Evolutionary conservation across 805 yeast genomes (phyloP), one percentile per base, ranked within the genome.

Genomic region (Myxozyma geophila): DNA sequence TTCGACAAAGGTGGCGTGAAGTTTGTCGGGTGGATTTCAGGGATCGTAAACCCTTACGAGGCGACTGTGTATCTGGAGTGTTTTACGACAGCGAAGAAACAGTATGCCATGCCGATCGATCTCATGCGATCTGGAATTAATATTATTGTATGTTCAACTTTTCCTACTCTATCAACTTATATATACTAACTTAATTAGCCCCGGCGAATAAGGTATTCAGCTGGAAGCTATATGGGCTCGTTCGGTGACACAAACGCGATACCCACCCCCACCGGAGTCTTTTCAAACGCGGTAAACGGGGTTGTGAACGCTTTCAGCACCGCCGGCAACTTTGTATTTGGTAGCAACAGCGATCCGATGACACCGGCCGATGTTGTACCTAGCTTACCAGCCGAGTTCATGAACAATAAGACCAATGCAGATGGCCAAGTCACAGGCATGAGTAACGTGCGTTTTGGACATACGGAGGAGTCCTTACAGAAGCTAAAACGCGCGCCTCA

Each of bases 401-500:
- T 49, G 53, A 36, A 7, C 3, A 49, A 49, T n/a, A 39, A 49
- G 17, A 49, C 53, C 2, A 49, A 49, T 35, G 17, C 37, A 7
- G 17, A 28, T 17, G 53, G 53, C 4, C 41, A 33, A 40, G 41
- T 17, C 3, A 35, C 33, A 15, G 53, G 46, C n/a, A 46, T 54
- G 35, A 33, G 50, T 1, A 46, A 51, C 43, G 57, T 51, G 15
- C 40, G 58, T 13, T 59, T 44, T 33, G 67, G 67, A 5, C 62
- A 51, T 17, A 62, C 65, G 9, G 67, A 64, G 37, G 65, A 64
- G 21, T 21, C 57, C 4, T 17, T 64, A 44, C 36, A 53, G 37
- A 46, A 53, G n/a, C 50, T 64, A 33, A 52, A 49, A 6, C 21
- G 15, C n/a, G 62, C 63, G 7, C n/a, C 40, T 17, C 67, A 64